Conservation (phyloP, 163 green algal genomes). For the Coccomyxa subellipsoidea region DNA sequence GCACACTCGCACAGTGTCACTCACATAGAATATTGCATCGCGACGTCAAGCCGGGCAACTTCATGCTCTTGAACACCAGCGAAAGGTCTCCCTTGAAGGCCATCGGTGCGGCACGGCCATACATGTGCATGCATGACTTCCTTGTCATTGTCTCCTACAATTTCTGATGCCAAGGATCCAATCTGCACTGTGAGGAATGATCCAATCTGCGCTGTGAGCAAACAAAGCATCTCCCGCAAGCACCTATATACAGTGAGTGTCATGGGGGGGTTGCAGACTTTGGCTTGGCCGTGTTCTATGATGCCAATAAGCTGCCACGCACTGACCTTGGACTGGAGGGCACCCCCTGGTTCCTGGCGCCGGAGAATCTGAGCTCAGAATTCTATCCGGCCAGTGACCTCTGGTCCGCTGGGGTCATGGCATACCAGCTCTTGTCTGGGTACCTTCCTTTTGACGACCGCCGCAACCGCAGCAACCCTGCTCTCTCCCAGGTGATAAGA, state of each 20-base stretch:
- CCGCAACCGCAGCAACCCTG: conserved; percentile 56
- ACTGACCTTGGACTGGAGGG: conserved; percentile 83
- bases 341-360: conserved; percentile 83
- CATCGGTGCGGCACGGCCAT: conserved; percentile 55
- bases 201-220: too few species aligned
- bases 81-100: conserved; percentile 81
- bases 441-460: conserved; percentile 86
- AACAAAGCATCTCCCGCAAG: neutral
- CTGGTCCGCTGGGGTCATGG: conserved; percentile 86
- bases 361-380: conserved; percentile 75
- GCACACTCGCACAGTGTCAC: conserved; percentile 87
- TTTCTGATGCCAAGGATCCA: too few species aligned
- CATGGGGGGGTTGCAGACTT: conserved; percentile 76
- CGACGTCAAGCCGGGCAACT: conserved; percentile 92
- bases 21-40: conserved; percentile 80
- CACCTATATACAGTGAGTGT: too few species aligned
- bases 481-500: conserved; percentile 56
- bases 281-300: conserved; percentile 70
- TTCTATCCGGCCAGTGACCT: conserved; percentile 76
- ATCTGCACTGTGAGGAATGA: too few species aligned
- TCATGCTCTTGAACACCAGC: conserved; percentile 79
- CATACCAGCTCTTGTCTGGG: conserved; percentile 83
- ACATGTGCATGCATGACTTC: neutral
- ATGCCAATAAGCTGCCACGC: conserved; percentile 59
- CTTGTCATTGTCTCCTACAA: too few species aligned